Evolutionary conservation across 768 basidiomycete species (phyloP), one percentile per base, ranked within the genome.

Genomic region (Hericium erinaceus): DNA sequence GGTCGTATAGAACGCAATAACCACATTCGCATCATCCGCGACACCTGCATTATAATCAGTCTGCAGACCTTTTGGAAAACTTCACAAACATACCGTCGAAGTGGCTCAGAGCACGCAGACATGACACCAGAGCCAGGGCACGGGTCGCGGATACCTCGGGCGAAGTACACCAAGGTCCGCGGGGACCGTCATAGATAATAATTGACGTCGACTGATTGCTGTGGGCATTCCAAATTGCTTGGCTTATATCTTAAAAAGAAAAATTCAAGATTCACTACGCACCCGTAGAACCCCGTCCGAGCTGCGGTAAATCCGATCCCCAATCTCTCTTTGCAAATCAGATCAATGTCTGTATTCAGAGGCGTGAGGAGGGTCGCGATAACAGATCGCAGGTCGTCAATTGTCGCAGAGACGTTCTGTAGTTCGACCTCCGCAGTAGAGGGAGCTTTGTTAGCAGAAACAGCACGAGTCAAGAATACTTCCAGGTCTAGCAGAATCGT

Each of bases 1-100:
- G 0, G 85, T 80, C 0, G 86, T 78, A 68, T 93, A 97, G 68
- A 90, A 95, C 0, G 86, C 78, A 59, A 89, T 85, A 20, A 91
- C 81, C 1, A 86, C 84, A 60, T 81, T 85, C 15, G 86, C 85
- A 28, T 76, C 77, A 54, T 85, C 83, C 54, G 84, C 78, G 4
- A 83, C 74, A 40, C 89, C 92, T 92, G 18, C 26, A 18, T 26
- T 60, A 0, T 24, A 58, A 40, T 28, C 54, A 9, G 10, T 13
- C 9, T 44, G 40, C 48, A 60, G 62, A 39, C 49, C 22, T 28
- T 16, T 28, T 13, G 40, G 6, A 22, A 26, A 9, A 48, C 41
- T 26, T 53, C 6, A 7, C 18, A 50, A 33, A 33, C 39, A 24
- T 55, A 81, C 92, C 83, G 68, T 88, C 87, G 58, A 85, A 83